phyloP scores from a whole-genome alignment of 495 filamentous ascomycete genomes.

The Friedmanniomyces endolithicus region DNA sequence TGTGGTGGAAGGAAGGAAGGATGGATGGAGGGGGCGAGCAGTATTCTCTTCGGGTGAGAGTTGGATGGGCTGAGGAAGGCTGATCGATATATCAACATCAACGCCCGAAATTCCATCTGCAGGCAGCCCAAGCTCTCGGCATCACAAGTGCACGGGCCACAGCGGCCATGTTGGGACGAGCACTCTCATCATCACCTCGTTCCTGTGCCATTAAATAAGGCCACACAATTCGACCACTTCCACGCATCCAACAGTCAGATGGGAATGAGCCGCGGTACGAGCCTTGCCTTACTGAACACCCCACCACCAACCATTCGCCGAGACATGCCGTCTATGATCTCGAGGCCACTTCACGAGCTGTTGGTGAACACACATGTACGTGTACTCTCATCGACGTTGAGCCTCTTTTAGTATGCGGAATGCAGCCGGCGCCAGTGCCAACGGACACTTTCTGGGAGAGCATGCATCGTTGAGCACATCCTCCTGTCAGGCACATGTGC shows the following conservation, averaged over 20 bases:
- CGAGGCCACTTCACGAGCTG: no score
- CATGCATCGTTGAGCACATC: constrained; percentile 1
- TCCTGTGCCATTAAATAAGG: no score
- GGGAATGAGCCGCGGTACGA: no score
- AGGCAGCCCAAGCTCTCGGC: neutral
- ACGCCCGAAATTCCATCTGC: neutral
- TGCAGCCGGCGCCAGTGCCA: neutral
- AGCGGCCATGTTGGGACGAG: no score
- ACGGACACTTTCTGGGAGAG: neutral
- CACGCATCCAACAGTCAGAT: no score
- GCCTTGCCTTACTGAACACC: no score
- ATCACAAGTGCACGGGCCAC: no score
- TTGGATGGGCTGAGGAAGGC: neutral
- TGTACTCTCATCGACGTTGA: neutral
- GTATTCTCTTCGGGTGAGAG: no score
- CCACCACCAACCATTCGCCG: no score
- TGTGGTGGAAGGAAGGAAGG: neutral
- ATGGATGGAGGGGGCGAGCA: neutral
- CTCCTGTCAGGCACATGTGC: neutral
- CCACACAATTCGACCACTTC: no score
- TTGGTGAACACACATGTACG: neutral
- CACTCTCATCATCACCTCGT: no score
- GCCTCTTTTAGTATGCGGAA: neutral
- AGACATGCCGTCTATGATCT: no score
- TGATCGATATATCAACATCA: neutral